Base-by-base conservation (phyloP, 1,284 basidiomycete species). In the Rhodotorula sp. region DNA sequence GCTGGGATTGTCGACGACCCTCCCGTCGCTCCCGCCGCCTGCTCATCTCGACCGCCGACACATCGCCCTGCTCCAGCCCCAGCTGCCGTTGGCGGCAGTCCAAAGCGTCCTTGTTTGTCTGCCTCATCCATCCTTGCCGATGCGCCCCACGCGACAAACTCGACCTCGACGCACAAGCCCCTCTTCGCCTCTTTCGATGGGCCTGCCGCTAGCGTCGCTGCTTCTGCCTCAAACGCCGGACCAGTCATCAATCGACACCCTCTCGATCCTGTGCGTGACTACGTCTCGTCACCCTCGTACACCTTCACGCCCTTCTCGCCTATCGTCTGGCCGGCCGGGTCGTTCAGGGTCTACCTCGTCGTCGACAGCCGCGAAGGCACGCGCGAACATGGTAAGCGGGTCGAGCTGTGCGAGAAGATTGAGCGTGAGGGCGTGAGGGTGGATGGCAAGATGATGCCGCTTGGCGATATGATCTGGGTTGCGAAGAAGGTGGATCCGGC, bases 381-480 rank as follows among this genome's bases (percentile, higher is more conserved):
- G 10, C 44, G 59, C n/a, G 68, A 73, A 65, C 59, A 55, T 70
- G 77, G 83, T 57, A 81, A 82, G 67, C 78, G 80, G 4, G 77
- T 76, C 52, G 78, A 76, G 16, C 77, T 78, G 66, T 76, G 80
- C 28, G 81, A 82, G 60, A 79, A 78, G 69, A 75, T 83, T 4
- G 64, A 71, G 30, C 76, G 77, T 24, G 76, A 79, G 47, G 82
- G 82, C 0, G 74, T 85, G 48, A 76, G 77, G 24, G 81, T 83
- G n/a, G 83, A 84, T 66, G 80, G 81, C 40, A 76, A 83, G 26
- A 80, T 83, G 2, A 75, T 87, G 47, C 79, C 82, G 40, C 75
- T 87, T 11, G 85, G 85, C 8, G 86, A 87, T 77, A 83, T 84
- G 67, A 78, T 83, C 34, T 87, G 86, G 86, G 78, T 87, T 22